A percentile compares a stretch with the other conserved stretches of the same genome.
Conservation (phyloP, 139 green algal genomes). For the Tetradesmus obliquus region DNA sequence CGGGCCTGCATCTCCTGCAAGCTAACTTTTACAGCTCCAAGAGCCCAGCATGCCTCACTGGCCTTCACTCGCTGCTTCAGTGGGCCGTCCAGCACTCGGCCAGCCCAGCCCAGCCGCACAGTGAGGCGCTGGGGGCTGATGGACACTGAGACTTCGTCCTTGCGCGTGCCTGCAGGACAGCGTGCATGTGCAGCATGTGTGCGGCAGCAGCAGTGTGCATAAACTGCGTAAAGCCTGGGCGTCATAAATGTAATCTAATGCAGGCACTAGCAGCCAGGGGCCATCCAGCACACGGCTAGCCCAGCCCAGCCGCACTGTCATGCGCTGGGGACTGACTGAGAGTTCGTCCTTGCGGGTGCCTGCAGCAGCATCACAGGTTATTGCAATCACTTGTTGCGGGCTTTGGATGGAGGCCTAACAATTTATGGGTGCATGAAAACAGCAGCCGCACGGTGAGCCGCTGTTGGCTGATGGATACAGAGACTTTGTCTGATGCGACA, state of each 20-base stretch:
- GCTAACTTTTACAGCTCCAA: conserved; percentile 52
- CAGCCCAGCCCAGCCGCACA: conserved; percentile 71
- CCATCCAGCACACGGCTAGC: background rate
- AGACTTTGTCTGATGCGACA: too few relatives aligned
- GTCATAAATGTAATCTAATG: too few relatives aligned
- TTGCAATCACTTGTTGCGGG: too few relatives aligned
- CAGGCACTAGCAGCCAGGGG: too few relatives aligned
- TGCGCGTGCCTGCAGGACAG: conserved; percentile 43
- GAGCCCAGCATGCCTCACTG: conserved; percentile 65
- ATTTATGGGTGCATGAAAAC: background rate
- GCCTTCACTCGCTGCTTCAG: conserved; percentile 57
- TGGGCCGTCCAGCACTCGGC: conserved; percentile 69
- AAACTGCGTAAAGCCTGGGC: too few relatives aligned
- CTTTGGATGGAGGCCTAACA: background rate
- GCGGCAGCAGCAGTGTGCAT: background rate
- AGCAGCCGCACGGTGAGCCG: background rate
- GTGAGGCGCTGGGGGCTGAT: conserved; percentile 48
- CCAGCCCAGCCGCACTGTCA: background rate
- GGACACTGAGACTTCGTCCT: conserved; percentile 46
- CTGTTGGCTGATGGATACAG: too few relatives aligned
- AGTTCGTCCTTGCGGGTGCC: background rate
- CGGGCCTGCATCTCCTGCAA: background rate
- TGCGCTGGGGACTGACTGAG: background rate
- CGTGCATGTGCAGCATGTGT: background rate
- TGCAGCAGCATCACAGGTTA: background rate